Conservation (phyloP, 331 rosid genomes). For the Quercus lobata region DNA sequence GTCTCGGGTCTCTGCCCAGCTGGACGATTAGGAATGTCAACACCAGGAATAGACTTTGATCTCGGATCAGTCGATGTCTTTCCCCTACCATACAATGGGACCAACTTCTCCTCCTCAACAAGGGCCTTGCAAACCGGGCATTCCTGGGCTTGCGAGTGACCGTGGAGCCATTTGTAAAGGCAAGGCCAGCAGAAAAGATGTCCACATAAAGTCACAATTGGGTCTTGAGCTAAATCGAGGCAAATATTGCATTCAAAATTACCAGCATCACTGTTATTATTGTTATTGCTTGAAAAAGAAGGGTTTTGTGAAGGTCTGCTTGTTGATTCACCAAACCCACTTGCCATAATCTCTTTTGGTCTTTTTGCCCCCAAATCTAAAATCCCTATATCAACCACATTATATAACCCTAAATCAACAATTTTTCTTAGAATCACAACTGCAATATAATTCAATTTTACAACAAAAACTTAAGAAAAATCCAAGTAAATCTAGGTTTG, state of each 20-base stretch:
- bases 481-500: background rate
- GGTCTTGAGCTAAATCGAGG: slow-evolving; percentile 95
- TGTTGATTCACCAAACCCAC: slow-evolving; percentile 77
- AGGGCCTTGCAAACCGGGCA: slow-evolving; percentile 95
- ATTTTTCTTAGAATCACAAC: background rate
- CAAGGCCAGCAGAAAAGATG: slow-evolving; percentile 99
- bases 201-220: slow-evolving; percentile 86
- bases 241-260: slow-evolving; percentile 95
- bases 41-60: slow-evolving; percentile 67
- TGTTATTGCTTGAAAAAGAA: slow-evolving; percentile 41
- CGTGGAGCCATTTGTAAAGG: slow-evolving; percentile 90
- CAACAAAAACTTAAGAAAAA: background rate
- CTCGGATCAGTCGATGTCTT: slow-evolving; percentile 91
- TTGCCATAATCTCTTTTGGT: slow-evolving; percentile 36
- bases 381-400: slow-evolving; percentile 22
- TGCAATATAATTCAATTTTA: background rate
- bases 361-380: slow-evolving; percentile 21
- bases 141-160: slow-evolving; percentile 78
- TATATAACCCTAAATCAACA: background rate
- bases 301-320: slow-evolving; percentile 72
- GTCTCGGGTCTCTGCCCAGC: slow-evolving; percentile 92
- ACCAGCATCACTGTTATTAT: slow-evolving; percentile 51
- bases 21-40: slow-evolving; percentile 76
- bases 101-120: slow-evolving; percentile 76
- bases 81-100: slow-evolving; percentile 90